Base-by-base conservation (phyloP, 1,139 yeast genomes). In the Saccharomyces uvarum region DNA sequence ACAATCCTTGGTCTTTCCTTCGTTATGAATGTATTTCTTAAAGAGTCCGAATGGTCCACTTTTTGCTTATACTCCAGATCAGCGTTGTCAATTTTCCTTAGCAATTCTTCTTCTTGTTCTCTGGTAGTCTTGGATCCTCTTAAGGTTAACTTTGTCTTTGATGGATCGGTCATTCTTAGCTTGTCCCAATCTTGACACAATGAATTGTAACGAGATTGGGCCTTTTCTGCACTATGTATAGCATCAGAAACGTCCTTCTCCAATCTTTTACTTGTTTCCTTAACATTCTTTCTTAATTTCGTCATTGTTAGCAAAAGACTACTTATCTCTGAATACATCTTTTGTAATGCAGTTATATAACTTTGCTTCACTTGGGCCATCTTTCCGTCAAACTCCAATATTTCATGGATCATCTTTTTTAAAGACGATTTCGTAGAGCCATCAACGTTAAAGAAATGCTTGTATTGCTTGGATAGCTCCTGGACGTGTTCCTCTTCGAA, bases 51-150 rank as follows among this genome's bases (percentile, higher is more conserved):
- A 3, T 81, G 75, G 44, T 83, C 79, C 3, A 90, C 96, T 64
- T 81, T 86, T 65, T 81, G 82, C 66, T 84, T 84, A 72, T 88
- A 93, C 59, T 93, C 99, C 55, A 81, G 79, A 67, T 93, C 97
- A 0, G 97, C 95, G 51, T 76, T 71, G 61, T 86, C 90, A 47
- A 93, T 89, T 68, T 93, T 90, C 54, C 85, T 73, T 59, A 82
- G 84, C 29, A 91, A 75, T 53, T 91, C 97, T 66, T 91, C 98
- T 67, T 93, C 98, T 69, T 90, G 96, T 71, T 91, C 97, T 53
- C 86, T 86, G 1, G 84, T 82, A 0, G 95, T 83, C 62, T 84
- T 86, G 54, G 88, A 83, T 50, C 84, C 82, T 66, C 87, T 87
- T 60, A 88, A 75, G 32, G 91, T 85, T 63, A 93, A 84, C 67